Percentiles rank a stretch among this genome's conserved stretches.
Conservation (phyloP, 2,329 filamentous ascomycete species). For the Knufia petricola region DNA sequence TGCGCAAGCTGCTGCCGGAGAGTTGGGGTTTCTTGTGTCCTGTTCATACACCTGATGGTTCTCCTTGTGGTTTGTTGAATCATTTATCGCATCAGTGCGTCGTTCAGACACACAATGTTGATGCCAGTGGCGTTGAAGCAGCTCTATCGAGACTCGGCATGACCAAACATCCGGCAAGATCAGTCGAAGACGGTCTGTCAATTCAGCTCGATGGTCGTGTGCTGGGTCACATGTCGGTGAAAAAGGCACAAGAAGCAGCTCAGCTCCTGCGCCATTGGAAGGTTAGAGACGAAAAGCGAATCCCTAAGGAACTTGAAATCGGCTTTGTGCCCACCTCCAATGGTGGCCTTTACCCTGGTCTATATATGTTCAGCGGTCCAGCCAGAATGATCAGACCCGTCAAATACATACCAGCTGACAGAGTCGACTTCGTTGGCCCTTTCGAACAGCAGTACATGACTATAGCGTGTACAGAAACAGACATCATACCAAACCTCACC, state of each 20-base stretch:
- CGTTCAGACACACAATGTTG: conserved; percentile 65
- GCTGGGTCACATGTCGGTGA: conserved; percentile 79
- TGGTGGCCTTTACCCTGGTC: conserved; percentile 88
- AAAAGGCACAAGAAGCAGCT: conserved; percentile 68
- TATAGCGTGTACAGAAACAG: conserved; percentile 80
- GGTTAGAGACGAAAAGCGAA: conserved; percentile 69
- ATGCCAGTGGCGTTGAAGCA: conserved; percentile 64
- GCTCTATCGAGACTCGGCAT: conserved; percentile 73
- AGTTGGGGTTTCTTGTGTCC: conserved; percentile 98
- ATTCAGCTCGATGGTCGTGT: conserved; percentile 86
- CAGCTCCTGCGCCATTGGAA: conserved; percentile 93
- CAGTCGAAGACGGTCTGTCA: conserved; percentile 71
- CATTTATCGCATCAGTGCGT: conserved; percentile 93
- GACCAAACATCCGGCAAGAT: conserved; percentile 63
- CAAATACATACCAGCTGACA: conserved; percentile 80
- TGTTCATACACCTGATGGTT: conserved; percentile 92
- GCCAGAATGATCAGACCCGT: conserved; percentile 84
- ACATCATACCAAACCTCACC: conserved; percentile 77
- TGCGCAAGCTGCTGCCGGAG: conserved; percentile 88
- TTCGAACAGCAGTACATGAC: conserved; percentile 98
- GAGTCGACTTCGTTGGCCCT: conserved; percentile 79
- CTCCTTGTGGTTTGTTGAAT: conserved; percentile 87
- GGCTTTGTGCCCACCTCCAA: conserved; percentile 81
- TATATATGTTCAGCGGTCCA: conserved; percentile 83
- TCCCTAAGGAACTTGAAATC: conserved; percentile 80